Percentiles rank a stretch among this genome's conserved stretches.
Conservation (phyloP, 331 rosid genomes). For the Arachis monticola region DNA sequence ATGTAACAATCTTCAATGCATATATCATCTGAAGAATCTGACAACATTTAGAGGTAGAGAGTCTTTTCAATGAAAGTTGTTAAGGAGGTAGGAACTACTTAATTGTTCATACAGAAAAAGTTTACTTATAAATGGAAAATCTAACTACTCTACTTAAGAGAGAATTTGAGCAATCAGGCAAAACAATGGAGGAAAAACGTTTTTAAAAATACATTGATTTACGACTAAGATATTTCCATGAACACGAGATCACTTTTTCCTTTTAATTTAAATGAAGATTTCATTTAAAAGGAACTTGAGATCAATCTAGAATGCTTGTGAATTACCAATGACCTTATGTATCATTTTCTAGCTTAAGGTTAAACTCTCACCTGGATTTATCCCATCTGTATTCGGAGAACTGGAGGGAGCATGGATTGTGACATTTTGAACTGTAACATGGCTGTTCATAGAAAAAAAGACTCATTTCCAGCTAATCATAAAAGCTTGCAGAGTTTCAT, state of each 20-base stretch:
- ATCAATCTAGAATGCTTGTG: slow-evolving; percentile 10
- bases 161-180: background rate
- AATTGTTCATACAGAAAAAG: background rate
- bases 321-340: slow-evolving; percentile 7
- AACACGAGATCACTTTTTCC: slow-evolving; percentile 5
- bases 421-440: slow-evolving; percentile 62
- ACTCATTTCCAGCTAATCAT: slow-evolving; percentile 56
- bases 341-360: slow-evolving; percentile 21
- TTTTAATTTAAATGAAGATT: slow-evolving; percentile 17
- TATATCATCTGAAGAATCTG: slow-evolving; percentile 74
- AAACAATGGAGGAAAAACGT: background rate
- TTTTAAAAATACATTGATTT: slow-evolving; percentile 10
- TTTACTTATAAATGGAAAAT: background rate
- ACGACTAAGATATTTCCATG: background rate
- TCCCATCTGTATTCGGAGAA: slow-evolving; percentile 81
- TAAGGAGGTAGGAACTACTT: background rate
- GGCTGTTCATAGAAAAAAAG: slow-evolving; percentile 71
- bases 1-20: slow-evolving; percentile 85
- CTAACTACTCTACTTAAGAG: background rate
- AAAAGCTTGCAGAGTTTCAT: slow-evolving; percentile 50
- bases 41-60: slow-evolving; percentile 29
- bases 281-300: slow-evolving; percentile 4
- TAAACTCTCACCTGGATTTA: slow-evolving; percentile 68
- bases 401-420: slow-evolving; percentile 68
- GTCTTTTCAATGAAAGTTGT: background rate